A percentile compares a stretch with the other conserved stretches of the same genome.
phyloP scores from a whole-genome alignment of 2,329 filamentous ascomycete species.

The Sphaerulina musiva region DNA sequence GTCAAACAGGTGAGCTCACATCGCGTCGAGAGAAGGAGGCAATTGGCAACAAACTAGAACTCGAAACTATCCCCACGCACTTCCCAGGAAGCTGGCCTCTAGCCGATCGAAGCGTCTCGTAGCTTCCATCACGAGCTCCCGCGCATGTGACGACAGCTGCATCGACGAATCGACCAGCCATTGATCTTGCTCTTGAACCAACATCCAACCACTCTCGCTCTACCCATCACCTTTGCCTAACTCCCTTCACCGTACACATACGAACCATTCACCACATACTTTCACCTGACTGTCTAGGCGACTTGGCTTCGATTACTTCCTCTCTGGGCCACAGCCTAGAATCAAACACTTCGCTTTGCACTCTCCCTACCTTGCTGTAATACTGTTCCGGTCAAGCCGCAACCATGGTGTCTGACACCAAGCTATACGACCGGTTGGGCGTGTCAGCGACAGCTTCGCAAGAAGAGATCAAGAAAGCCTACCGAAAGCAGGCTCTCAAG shows the following conservation, averaged over 20 bases:
- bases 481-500: constrained; percentile 73
- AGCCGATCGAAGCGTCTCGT: constrained; percentile 6
- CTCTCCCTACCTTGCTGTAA: not conserved
- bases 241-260: constrained; percentile 5
- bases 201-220: not conserved
- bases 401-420: constrained; percentile 85
- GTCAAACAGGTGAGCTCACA: no score
- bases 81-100: not conserved
- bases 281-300: constrained; percentile 1
- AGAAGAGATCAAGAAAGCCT: constrained; percentile 96
- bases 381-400: constrained; percentile 4
- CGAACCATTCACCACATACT: not conserved
- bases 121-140: constrained; percentile 1
- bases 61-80: not conserved
- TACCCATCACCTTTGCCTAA: constrained; percentile 2
- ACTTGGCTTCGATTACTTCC: not conserved
- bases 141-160: constrained; percentile 6
- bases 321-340: not conserved
- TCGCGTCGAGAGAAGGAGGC: no score
- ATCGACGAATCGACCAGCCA: not conserved
- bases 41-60: no score
- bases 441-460: constrained; percentile 74
- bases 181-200: not conserved
- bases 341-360: constrained; percentile 3
- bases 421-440: constrained; percentile 81